phyloP scores from a whole-genome alignment of 441 rosid genomes.

The Geranium incanum region DNA sequence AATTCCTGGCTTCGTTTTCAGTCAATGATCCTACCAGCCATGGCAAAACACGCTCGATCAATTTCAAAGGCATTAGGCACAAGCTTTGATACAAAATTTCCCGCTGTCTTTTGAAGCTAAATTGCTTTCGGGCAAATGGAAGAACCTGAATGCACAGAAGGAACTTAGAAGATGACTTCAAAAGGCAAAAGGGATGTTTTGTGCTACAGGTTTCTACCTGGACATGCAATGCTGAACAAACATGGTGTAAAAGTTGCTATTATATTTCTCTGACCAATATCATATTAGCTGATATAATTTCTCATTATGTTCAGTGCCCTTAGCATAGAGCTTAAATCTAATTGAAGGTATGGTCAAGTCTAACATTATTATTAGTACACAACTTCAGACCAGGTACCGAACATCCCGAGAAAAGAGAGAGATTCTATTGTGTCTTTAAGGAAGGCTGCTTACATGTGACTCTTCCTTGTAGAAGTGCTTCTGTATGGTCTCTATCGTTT shows the following conservation, averaged over 20 bases:
- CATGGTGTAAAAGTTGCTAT: neutral
- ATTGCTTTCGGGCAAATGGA: constrained; percentile 70
- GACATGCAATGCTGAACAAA: neutral
- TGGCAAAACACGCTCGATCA: constrained; percentile 66
- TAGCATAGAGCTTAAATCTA: neutral
- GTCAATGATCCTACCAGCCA: constrained; percentile 56
- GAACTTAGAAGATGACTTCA: neutral
- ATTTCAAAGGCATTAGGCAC: constrained; percentile 69
- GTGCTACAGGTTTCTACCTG: neutral
- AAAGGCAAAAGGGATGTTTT: too few species aligned
- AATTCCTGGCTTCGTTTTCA: constrained; percentile 51
- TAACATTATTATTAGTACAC: neutral
- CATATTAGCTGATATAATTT: neutral
- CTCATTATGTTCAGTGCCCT: neutral
- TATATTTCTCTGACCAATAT: neutral
- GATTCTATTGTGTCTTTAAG: neutral
- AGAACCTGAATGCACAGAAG: constrained; percentile 48
- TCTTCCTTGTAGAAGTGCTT: constrained; percentile 67
- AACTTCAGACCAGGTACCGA: neutral
- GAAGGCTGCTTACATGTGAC: constrained; percentile 38
- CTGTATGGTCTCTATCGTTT: constrained; percentile 53
- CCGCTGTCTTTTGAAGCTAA: constrained; percentile 56
- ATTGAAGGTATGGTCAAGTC: too few species aligned
- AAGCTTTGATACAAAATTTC: constrained; percentile 71
- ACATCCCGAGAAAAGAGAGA: neutral